Evolutionary conservation across 2,329 filamentous ascomycete species (phyloP), one percentile per base, ranked within the genome.

Genomic region (Triangularia verruculosa): DNA sequence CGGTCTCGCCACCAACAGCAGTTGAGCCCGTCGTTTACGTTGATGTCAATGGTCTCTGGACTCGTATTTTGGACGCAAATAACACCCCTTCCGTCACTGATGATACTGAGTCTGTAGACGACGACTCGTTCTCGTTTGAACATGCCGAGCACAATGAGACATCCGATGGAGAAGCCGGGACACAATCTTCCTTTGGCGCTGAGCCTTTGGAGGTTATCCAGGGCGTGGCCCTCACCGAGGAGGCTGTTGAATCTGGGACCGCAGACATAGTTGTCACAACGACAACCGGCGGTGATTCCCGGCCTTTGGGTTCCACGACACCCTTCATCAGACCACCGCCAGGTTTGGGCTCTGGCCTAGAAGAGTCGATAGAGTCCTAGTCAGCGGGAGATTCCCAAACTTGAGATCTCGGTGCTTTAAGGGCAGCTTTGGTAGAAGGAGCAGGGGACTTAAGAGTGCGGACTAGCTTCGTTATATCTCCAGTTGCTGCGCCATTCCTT

Each of bases 161-260:
- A 13, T 30, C n/a, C 4, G 56, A 47, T 24, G 57, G 59, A 32
- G 60, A 24, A n/a, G 34, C 15, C 15, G 54, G 54, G 17, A 43
- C 64, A 22, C 32, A 59, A 24, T 17, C 20, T 6, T 39, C 32
- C 20, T 32, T 59, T 39, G 24, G 52, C 27, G 57, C 25, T 4
- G 53, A 51, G 20, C 20, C 58, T 22, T n/a, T 59, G 24, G 63
- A 61, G 25, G 55, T 61, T 5, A 34, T 52, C 28, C 39, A 54
- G n/a, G 59, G 60, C 6, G 24, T 68, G 25, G 63, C 66, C 30
- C 20, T 72, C 22, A 67, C 64, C 15, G 66, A 69, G 43, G 66
- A 70, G 59, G 64, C 61, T n/a, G 57, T 61, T 28, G 66, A 71
- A 61, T 53, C 62, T n/a, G 66, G 67, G 15, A 64, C 59, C 17